phyloP scores from a whole-genome alignment of 176 grass and related monocot genomes.

The Oryza coarctata region DNA sequence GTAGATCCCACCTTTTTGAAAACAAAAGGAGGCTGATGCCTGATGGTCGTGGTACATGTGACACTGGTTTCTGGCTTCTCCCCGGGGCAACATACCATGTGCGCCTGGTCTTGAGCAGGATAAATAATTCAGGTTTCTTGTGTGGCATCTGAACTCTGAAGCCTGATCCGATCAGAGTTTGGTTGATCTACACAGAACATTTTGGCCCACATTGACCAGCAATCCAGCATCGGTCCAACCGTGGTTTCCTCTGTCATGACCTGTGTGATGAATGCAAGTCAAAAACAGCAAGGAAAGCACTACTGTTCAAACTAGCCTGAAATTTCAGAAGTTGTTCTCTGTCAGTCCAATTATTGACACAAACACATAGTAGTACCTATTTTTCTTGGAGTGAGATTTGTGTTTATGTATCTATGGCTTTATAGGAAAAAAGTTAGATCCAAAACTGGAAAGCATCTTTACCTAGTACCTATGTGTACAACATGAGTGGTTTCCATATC shows the following conservation, averaged over 20 bases:
- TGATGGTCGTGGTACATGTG: constrained; percentile 19
- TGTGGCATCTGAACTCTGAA: constrained; percentile 1
- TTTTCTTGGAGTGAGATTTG: background rate
- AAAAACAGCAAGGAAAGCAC: constrained; percentile 1
- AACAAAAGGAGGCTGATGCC: background rate
- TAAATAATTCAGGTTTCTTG: constrained; percentile 1
- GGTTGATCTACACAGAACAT: constrained; percentile 6
- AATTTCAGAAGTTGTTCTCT: background rate
- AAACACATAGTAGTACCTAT: background rate
- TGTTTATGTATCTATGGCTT: background rate
- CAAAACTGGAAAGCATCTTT: background rate
- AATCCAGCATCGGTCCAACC: background rate
- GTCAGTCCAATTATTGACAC: background rate
- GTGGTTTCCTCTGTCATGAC: background rate
- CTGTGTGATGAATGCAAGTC: constrained; percentile 4
- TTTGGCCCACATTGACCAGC: constrained; percentile 21
- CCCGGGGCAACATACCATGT: constrained; percentile 50
- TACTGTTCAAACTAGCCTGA: background rate
- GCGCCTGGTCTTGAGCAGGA: background rate
- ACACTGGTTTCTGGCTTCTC: constrained; percentile 38
- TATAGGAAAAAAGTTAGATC: background rate
- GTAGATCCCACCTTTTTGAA: constrained; percentile 14
- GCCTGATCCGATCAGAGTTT: constrained; percentile 37
- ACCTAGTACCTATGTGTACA: background rate
- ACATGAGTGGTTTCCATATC: background rate